A percentile compares a stretch with the other conserved stretches of the same genome.
Evolutionary conservation across 2,329 filamentous ascomycete species (phyloP).

Genomic region (Fusarium agapanthi): DNA sequence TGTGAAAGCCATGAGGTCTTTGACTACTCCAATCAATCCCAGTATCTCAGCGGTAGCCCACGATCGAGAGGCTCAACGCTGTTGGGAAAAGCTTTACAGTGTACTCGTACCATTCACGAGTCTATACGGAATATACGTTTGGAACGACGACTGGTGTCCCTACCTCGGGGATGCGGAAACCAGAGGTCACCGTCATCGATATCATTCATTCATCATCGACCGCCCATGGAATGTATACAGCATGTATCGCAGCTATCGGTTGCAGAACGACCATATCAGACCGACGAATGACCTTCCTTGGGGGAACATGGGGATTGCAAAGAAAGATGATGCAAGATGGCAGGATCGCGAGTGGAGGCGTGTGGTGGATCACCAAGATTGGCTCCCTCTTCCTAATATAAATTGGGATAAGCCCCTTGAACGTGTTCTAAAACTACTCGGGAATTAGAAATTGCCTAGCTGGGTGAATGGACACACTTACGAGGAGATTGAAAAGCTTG

Average conservation of each 20-base stretch:
- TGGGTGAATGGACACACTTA: not conserved
- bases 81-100: not conserved
- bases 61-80: not conserved
- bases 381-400: too few relatives aligned
- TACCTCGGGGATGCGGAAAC: not conserved
- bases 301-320: not conserved
- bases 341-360: not conserved
- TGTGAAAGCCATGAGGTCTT: accelerated
- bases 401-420: too few relatives aligned
- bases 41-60: accelerated
- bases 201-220: not conserved
- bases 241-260: not conserved
- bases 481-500: not conserved
- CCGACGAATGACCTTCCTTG: not conserved
- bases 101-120: not conserved
- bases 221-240: not conserved
- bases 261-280: not conserved
- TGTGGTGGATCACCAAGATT: not conserved
- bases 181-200: not conserved
- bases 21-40: not conserved
- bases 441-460: not conserved
- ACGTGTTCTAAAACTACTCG: too few relatives aligned
- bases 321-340: not conserved
- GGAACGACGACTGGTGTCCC: not conserved
- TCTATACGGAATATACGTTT: not conserved